Evolutionary conservation across 1,139 yeast species (phyloP).

Genomic region (Suhomyces ambrosiae): DNA sequence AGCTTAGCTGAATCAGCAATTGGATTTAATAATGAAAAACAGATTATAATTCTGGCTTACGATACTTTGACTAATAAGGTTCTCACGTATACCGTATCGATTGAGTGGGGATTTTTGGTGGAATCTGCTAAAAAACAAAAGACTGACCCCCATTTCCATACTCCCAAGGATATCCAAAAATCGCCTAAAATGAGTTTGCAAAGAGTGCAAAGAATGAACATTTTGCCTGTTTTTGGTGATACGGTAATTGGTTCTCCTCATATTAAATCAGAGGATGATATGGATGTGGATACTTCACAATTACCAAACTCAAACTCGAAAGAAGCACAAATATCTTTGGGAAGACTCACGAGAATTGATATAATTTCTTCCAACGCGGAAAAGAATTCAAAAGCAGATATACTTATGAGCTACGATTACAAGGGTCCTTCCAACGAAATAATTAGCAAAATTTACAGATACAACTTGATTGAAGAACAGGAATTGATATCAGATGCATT

Average conservation of each 20-base stretch:
- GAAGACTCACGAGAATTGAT: constrained; percentile 33
- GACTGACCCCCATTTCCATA: constrained; percentile 53
- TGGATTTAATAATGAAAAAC: constrained; percentile 57
- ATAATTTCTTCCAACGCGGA: constrained; percentile 46
- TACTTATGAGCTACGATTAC: constrained; percentile 37
- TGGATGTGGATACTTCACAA: constrained; percentile 22
- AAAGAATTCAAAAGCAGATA: constrained; percentile 36
- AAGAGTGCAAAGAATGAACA: constrained; percentile 34
- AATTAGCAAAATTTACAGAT: constrained; percentile 39
- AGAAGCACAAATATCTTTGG: constrained; percentile 10
- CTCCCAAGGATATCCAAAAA: constrained; percentile 46
- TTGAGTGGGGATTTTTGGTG: constrained; percentile 65
- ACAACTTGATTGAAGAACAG: constrained; percentile 32
- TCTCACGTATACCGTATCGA: constrained; percentile 46
- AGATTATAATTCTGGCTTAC: constrained; percentile 51
- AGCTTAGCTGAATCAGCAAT: constrained; percentile 53
- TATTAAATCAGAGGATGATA: constrained; percentile 18
- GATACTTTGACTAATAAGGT: constrained; percentile 44
- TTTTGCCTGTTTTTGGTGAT: constrained; percentile 22
- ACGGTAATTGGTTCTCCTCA: constrained; percentile 14
- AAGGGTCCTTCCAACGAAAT: constrained; percentile 21
- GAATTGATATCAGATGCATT: constrained; percentile 35
- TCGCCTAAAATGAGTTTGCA: constrained; percentile 28
- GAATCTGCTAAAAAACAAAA: constrained; percentile 52
- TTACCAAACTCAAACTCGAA: constrained; percentile 12